Conservation (phyloP, 2,329 filamentous ascomycete genomes). For the Diaporthe sp. region DNA sequence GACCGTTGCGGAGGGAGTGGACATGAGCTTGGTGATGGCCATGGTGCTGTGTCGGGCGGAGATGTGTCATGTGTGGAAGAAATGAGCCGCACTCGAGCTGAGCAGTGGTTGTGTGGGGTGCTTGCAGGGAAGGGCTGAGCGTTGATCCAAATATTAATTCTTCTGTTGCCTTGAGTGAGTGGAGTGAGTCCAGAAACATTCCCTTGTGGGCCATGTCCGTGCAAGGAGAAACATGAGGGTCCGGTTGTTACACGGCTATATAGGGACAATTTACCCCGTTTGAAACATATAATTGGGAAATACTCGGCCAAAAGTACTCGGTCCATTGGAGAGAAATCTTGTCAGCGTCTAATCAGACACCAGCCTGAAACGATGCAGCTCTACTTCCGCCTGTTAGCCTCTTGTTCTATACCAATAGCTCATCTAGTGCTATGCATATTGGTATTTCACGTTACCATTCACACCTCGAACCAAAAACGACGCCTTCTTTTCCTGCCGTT, state of each 20-base stretch:
- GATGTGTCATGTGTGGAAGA: slow-evolving; percentile 20
- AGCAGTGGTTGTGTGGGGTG: background rate
- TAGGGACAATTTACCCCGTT: background rate
- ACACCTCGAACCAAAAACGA: background rate
- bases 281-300: background rate
- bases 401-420: background rate
- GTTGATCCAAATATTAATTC: background rate
- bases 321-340: background rate
- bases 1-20: background rate
- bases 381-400: background rate
- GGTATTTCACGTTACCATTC: background rate
- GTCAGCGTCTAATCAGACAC: background rate
- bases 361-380: background rate
- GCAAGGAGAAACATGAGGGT: background rate
- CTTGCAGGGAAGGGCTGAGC: background rate
- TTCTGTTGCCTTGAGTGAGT: background rate
- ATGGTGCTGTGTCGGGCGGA: slow-evolving; percentile 2
- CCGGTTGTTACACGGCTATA: background rate
- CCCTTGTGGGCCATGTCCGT: background rate
- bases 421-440: background rate
- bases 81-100: background rate
- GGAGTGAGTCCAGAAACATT: background rate
- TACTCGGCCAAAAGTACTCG: background rate
- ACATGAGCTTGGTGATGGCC: slow-evolving; percentile 9
- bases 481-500: background rate